These are phyloP conservation scores for Trichosporon ovoides DNA, from an alignment of 1,284 basidiomycete species.

Conservation along the genomic window DNA sequence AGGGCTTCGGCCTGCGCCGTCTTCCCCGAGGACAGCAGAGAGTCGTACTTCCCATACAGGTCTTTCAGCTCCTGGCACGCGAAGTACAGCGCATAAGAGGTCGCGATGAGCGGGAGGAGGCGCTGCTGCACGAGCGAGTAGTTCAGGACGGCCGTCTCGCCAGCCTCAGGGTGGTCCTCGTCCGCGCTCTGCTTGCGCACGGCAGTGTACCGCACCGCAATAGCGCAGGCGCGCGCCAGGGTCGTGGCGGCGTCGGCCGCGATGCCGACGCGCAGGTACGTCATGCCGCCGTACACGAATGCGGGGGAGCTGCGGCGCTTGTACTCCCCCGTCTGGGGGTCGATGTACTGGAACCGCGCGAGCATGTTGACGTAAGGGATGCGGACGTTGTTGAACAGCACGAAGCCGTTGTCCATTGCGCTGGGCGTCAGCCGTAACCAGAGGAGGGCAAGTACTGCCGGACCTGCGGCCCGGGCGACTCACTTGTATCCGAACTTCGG, in stretches of 20 bases:
- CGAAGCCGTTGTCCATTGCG: conserved; percentile 53
- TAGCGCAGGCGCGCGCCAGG: conserved; percentile 54
- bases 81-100: conserved; percentile 56
- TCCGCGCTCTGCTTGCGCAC: conserved; percentile 55
- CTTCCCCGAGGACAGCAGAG: neutral
- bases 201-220: conserved; percentile 55
- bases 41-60: conserved; percentile 35
- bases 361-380: conserved; percentile 56
- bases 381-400: conserved; percentile 55
- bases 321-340: conserved; percentile 48
- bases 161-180: conserved; percentile 41
- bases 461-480: too few species aligned
- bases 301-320: conserved; percentile 52
- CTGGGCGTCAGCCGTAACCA: too few species aligned
- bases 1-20: conserved; percentile 11
- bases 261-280: conserved; percentile 54
- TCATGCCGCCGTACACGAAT: conserved; percentile 56
- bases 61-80: conserved; percentile 50
- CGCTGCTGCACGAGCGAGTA: conserved; percentile 58
- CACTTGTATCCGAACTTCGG: conserved; percentile 56
- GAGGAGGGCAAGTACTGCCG: too few species aligned
- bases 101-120: conserved; percentile 55
- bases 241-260: conserved; percentile 54
- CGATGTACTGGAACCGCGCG: conserved; percentile 56
- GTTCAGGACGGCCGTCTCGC: conserved; percentile 56